These are phyloP conservation scores for Fagus crenata DNA, from an alignment of 306 rosid species.

Conservation along the genomic window DNA sequence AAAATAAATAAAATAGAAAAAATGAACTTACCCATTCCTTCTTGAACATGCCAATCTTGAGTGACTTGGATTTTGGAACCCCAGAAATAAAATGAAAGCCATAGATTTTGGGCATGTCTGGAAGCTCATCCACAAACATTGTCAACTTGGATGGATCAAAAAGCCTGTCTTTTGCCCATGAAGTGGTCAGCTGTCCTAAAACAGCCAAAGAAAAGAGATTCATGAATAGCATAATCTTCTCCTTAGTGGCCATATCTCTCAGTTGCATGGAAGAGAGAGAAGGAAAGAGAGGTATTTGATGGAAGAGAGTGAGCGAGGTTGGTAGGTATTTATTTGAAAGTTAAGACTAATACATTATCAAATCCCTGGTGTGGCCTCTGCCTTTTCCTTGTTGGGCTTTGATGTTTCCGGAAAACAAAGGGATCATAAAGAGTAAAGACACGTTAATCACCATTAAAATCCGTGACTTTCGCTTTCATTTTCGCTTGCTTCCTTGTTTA, in stretches of 20 bases:
- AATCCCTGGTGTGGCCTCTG: too few species aligned
- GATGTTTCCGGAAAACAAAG: not conserved
- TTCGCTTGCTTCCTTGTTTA: too few species aligned
- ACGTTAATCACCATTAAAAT: not conserved
- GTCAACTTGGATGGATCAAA: constrained; percentile 20
- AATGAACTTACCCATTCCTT: constrained; percentile 38
- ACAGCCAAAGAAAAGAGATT: too few species aligned
- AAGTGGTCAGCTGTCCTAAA: not conserved
- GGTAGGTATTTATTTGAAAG: not conserved
- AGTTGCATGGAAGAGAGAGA: not conserved
- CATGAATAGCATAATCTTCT: too few species aligned
- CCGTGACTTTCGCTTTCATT: not conserved
- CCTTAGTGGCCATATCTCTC: too few species aligned
- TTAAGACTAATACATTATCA: not conserved
- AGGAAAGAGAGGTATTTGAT: not conserved
- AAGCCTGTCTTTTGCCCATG: constrained; percentile 28
- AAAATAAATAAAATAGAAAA: not conserved
- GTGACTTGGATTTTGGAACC: constrained; percentile 30
- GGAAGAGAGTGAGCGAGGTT: not conserved
- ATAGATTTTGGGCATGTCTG: constrained; percentile 31
- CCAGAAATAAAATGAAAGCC: constrained; percentile 32
- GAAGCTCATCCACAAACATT: constrained; percentile 52
- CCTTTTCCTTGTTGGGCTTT: not conserved
- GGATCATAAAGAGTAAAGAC: too few species aligned
- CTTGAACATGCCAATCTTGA: constrained; percentile 46